phyloP scores from a whole-genome alignment of 768 basidiomycete species.

The Gautieria morchelliformis region DNA sequence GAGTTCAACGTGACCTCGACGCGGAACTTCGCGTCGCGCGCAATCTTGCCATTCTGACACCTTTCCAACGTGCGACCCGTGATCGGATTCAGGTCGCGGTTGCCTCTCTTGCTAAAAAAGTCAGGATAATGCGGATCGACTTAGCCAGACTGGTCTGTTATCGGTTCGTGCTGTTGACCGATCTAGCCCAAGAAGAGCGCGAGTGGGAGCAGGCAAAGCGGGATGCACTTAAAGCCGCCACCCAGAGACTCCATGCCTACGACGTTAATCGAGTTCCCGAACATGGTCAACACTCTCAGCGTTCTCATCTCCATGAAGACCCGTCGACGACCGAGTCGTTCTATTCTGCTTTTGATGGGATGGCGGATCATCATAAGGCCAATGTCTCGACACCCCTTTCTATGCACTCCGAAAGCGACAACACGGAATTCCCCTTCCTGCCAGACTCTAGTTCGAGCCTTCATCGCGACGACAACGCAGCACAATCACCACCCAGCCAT shows the following conservation, averaged over 20 bases:
- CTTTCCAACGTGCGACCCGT: conserved; percentile 79
- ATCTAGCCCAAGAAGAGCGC: conserved; percentile 62
- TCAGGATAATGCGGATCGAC: conserved; percentile 64
- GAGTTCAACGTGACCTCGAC: conserved; percentile 50
- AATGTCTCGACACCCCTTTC: not conserved
- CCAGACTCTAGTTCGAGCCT: conserved; percentile 29
- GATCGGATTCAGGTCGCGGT: conserved; percentile 59
- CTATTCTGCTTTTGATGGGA: conserved; percentile 52
- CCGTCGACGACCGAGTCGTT: conserved; percentile 50
- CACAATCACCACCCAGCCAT: not conserved
- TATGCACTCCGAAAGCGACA: conserved; percentile 33
- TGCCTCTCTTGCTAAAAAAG: conserved; percentile 49
- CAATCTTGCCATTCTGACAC: conserved; percentile 77
- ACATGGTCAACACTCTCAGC: conserved; percentile 8
- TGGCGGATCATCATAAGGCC: not conserved
- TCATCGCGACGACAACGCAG: conserved; percentile 2
- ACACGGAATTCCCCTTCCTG: conserved; percentile 17
- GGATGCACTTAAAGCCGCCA: conserved; percentile 67
- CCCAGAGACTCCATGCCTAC: conserved; percentile 38
- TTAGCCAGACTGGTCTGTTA: conserved; percentile 66
- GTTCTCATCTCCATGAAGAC: conserved; percentile 28
- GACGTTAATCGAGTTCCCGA: conserved; percentile 28
- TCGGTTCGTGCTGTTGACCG: conserved; percentile 61
- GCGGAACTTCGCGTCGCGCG: conserved; percentile 62
- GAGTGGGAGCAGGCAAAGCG: conserved; percentile 58